Conservation (phyloP, 345 rosid species). For the Nasturtium officinale region DNA sequence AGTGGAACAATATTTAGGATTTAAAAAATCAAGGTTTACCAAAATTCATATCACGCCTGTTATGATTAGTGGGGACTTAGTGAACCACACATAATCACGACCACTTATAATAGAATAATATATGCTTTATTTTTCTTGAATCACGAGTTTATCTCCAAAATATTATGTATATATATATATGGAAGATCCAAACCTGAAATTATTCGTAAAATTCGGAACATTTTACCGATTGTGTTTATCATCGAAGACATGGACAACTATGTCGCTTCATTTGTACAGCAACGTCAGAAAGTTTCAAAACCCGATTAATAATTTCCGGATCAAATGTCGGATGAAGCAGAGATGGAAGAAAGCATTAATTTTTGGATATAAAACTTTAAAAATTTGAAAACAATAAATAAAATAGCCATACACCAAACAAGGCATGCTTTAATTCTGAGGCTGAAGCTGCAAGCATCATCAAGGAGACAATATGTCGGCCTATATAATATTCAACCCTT, state of each 20-base stretch:
- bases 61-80: slow-evolving; percentile 38
- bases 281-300: background rate
- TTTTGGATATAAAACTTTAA: background rate
- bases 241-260: background rate
- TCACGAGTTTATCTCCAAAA: background rate
- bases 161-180: slow-evolving; percentile 28
- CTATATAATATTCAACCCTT: slow-evolving; percentile 6
- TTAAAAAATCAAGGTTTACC: slow-evolving; percentile 16
- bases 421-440: slow-evolving; percentile 25
- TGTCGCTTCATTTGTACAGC: slow-evolving; percentile 9
- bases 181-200: background rate
- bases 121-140: slow-evolving; percentile 1
- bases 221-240: background rate
- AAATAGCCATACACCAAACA: slow-evolving; percentile 32
- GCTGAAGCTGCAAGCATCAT: slow-evolving; percentile 26
- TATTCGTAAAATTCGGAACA: background rate
- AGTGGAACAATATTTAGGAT: slow-evolving; percentile 18
- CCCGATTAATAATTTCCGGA: slow-evolving; percentile 8
- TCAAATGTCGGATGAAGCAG: slow-evolving; percentile 9
- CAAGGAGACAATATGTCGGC: background rate
- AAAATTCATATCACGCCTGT: slow-evolving; percentile 34
- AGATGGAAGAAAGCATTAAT: background rate
- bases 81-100: slow-evolving; percentile 37
- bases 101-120: slow-evolving; percentile 2
- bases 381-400: background rate